These are phyloP conservation scores for Leptographium lundbergii DNA, from an alignment of 2,329 filamentous ascomycete genomes.

Conservation along the genomic window DNA sequence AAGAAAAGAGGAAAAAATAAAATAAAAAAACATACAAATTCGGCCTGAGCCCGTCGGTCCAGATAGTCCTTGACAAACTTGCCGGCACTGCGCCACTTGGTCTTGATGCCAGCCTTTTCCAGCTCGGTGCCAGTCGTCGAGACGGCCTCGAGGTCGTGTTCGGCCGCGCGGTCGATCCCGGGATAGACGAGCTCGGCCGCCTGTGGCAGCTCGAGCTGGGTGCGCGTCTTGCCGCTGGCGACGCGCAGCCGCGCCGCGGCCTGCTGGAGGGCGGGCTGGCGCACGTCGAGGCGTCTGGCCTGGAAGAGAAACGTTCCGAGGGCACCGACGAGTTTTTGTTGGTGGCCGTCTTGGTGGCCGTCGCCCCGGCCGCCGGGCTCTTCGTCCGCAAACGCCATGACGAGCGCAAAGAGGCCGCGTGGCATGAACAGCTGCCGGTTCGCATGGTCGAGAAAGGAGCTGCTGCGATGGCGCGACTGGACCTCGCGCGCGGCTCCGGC, in stretches of 20 bases:
- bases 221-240: conserved; percentile 22
- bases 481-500: conserved; percentile 16
- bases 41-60: conserved; percentile 33
- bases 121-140: conserved; percentile 9
- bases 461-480: conserved; percentile 15
- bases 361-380: conserved; percentile 1
- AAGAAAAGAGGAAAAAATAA: not conserved
- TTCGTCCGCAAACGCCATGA: conserved; percentile 18
- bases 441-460: conserved; percentile 17
- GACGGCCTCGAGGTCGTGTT: conserved; percentile 14
- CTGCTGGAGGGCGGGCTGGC: conserved; percentile 15
- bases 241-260: conserved; percentile 17
- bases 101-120: conserved; percentile 1
- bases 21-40: conserved; percentile 22
- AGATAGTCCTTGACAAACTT: conserved; percentile 31
- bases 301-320: conserved; percentile 7
- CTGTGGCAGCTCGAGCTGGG: conserved; percentile 24
- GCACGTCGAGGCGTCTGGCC: conserved; percentile 18
- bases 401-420: conserved; percentile 17
- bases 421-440: conserved; percentile 20
- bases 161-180: conserved; percentile 18
- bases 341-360: too few relatives aligned
- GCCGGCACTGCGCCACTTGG: conserved; percentile 19
- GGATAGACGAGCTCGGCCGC: conserved; percentile 27
- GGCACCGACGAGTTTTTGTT: not conserved